These are phyloP conservation scores for Ophiostoma populinum DNA, from an alignment of 2,329 filamentous ascomycete species.

Conservation along the genomic window DNA sequence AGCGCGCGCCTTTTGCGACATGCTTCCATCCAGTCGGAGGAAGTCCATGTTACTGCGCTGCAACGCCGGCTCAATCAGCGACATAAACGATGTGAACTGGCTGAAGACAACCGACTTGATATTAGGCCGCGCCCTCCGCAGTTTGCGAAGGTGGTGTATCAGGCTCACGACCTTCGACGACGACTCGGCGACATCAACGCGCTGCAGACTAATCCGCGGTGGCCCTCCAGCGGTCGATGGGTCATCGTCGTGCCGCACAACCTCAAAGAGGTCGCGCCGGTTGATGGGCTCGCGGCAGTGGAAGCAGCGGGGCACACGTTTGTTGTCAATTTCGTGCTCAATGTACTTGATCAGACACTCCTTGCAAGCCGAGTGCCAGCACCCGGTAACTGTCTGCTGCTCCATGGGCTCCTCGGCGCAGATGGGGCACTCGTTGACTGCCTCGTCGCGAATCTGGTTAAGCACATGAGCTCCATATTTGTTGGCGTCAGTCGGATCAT, in stretches of 20 bases:
- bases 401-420: slow-evolving; percentile 94
- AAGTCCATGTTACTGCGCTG: slow-evolving; percentile 53
- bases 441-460: slow-evolving; percentile 79
- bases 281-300: slow-evolving; percentile 76
- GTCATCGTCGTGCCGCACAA: slow-evolving; percentile 58
- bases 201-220: slow-evolving; percentile 40
- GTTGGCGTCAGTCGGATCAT: slow-evolving; percentile 45
- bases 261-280: slow-evolving; percentile 75
- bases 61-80: slow-evolving; percentile 74
- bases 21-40: slow-evolving; percentile 80
- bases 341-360: slow-evolving; percentile 84
- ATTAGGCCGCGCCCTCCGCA: slow-evolving; percentile 46
- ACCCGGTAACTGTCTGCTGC: slow-evolving; percentile 83
- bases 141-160: slow-evolving; percentile 52
- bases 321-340: slow-evolving; percentile 64
- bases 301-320: slow-evolving; percentile 66
- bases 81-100: slow-evolving; percentile 92
- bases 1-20: slow-evolving; percentile 71
- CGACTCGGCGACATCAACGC: slow-evolving; percentile 45
- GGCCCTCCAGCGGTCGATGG: slow-evolving; percentile 23
- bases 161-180: slow-evolving; percentile 80
- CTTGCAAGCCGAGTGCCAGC: slow-evolving; percentile 96
- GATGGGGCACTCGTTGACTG: slow-evolving; percentile 78
- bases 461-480: slow-evolving; percentile 73
- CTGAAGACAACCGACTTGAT: slow-evolving; percentile 90